A percentile compares a stretch with the other conserved stretches of the same genome.
These are phyloP conservation scores for Phytophthora pinifolia DNA, from an alignment of 352 stramenopile species.

Conservation along the genomic window DNA sequence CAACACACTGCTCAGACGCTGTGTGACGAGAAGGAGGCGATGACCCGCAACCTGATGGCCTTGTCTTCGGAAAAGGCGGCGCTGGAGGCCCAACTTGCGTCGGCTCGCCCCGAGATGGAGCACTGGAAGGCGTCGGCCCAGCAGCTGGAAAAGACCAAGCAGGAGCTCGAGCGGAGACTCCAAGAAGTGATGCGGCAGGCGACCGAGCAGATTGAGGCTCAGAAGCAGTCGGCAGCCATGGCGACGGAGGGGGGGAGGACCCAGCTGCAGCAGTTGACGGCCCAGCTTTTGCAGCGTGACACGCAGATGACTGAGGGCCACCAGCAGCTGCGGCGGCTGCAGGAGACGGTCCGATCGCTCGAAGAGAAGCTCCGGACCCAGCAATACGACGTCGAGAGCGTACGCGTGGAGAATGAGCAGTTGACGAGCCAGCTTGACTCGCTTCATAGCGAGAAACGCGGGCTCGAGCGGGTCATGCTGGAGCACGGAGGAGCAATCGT, in stretches of 20 bases:
- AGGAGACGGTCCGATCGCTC: slow-evolving; percentile 28
- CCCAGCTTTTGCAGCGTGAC: slow-evolving; percentile 42
- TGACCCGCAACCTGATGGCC: slow-evolving; percentile 45
- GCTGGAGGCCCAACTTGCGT: slow-evolving; percentile 50
- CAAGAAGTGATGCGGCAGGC: slow-evolving; percentile 52
- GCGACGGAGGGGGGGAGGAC: slow-evolving; percentile 42
- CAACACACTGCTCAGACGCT: slow-evolving; percentile 51
- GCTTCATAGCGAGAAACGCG: slow-evolving; percentile 41
- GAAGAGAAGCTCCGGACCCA: slow-evolving; percentile 39
- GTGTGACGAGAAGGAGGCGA: slow-evolving; percentile 62
- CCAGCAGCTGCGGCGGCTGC: slow-evolving; percentile 38
- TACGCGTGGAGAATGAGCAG: slow-evolving; percentile 36
- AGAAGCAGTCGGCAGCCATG: slow-evolving; percentile 46
- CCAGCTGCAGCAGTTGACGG: slow-evolving; percentile 42
- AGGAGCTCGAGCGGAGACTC: slow-evolving; percentile 44
- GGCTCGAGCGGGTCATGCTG: slow-evolving; percentile 29
- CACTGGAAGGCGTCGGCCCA: slow-evolving; percentile 34
- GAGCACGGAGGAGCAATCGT: slow-evolving; percentile 20
- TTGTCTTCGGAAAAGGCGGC: slow-evolving; percentile 52
- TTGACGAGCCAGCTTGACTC: slow-evolving; percentile 35
- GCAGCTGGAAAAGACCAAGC: slow-evolving; percentile 59
- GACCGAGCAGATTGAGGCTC: slow-evolving; percentile 46
- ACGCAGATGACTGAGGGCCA: slow-evolving; percentile 49
- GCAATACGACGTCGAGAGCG: slow-evolving; percentile 34
- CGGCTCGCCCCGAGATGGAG: slow-evolving; percentile 41